Evolutionary conservation across 2,329 filamentous ascomycete species (phyloP).

Genomic region (Leptosphaerulina australis): DNA sequence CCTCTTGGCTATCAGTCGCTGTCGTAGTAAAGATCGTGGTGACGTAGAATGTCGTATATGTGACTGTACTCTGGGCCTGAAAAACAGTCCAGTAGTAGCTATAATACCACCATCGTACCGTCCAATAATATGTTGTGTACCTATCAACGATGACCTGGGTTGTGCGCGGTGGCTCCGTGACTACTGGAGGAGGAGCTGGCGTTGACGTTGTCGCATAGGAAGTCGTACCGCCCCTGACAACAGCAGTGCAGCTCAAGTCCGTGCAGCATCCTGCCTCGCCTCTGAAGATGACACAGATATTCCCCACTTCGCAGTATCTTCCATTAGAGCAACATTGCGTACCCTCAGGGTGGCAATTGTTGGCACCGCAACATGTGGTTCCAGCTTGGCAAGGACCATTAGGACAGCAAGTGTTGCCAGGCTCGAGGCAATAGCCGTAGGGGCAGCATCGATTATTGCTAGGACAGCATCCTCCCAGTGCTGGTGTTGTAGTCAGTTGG

Average conservation of each 20-base stretch:
- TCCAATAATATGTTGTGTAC: conserved; percentile 24
- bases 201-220: conserved; percentile 12
- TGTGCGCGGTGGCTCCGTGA: conserved; percentile 18
- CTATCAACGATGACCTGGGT: conserved; percentile 9
- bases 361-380: conserved; percentile 18
- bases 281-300: conserved; percentile 21
- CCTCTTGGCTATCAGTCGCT: conserved; percentile 18
- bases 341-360: conserved; percentile 20
- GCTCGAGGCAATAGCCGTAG: conserved; percentile 27
- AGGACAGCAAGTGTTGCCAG: conserved; percentile 23
- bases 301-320: conserved; percentile 24
- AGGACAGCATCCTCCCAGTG: conserved; percentile 22
- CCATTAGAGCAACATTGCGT: conserved; percentile 20
- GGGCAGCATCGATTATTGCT: conserved; percentile 15
- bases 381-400: conserved; percentile 16
- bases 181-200: background rate
- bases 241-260: conserved; percentile 25
- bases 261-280: conserved; percentile 24
- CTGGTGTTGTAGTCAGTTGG: conserved; percentile 2
- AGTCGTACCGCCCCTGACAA: conserved; percentile 20
- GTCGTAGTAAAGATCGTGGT: conserved; percentile 27
- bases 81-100: conserved; percentile 24
- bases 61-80: conserved; percentile 18
- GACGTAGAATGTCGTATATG: conserved; percentile 19
- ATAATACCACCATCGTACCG: conserved; percentile 26